Evolutionary conservation across 1,284 basidiomycete genomes (phyloP), one percentile per base, ranked within the genome.

Genomic region (Taiwanofungus camphoratus): DNA sequence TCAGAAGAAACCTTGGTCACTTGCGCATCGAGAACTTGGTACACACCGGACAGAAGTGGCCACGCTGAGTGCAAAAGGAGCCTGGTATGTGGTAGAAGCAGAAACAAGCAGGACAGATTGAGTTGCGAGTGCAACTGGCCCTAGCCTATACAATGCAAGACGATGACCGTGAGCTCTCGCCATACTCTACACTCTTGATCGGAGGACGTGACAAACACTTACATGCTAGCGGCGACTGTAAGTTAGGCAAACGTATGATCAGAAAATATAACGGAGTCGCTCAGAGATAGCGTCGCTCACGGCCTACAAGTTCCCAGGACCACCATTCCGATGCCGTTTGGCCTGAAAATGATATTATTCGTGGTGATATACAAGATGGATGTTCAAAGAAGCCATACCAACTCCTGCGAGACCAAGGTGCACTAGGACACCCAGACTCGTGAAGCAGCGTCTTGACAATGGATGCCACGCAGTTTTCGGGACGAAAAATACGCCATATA

Each of bases 401-500:
- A 89, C 79, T 19, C 91, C 88, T 4, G 85, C 86, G 18, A 92
- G 56, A 5, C 89, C 92, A 6, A 96, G 68, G 24, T 76, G 77
- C 1, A 84, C 71, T 23, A 93, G 68, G 13, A 88, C 73, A 7
- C 87, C 83, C 2, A 94, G 68, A 46, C 77, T 80, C 1, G 76
- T 77, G 63, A 92, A 87, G 51, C 72, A 75, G 6, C 77, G 70
- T 22, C 71, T 66, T 1, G 77, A 76, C 27, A 94, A 62, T 0
- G 92, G 92, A 56, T 88, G 76, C 90, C 92, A 96, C 0, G 92
- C 92, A 0, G 82, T 87, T 29, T 71, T 67, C 0, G 91, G 86
- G 0, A 85, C 83, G 50, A 80, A 82, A 56, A 81, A 79, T 8
- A 87, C 49, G 11, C 84, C 87, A 58, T 92, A 95, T n/a, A 73